These are phyloP conservation scores for Fomitiporia mediterranea DNA, from an alignment of 1,284 basidiomycete genomes.

Conservation along the genomic window DNA sequence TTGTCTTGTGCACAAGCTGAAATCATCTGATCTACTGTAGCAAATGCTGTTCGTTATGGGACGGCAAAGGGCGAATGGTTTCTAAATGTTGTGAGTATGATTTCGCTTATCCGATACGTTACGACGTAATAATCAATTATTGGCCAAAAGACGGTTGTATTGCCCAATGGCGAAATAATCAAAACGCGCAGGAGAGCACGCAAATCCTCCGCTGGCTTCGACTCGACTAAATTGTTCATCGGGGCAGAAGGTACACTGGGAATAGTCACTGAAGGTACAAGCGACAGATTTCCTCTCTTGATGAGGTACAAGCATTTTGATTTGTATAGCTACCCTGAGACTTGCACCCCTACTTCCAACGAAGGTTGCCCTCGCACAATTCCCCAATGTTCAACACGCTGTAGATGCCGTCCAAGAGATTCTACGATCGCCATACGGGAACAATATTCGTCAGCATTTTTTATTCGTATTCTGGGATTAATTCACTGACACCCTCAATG, in stretches of 20 bases:
- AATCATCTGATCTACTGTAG: neutral
- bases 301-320: neutral
- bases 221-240: constrained; percentile 54
- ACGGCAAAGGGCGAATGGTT: constrained; percentile 49
- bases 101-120: neutral
- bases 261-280: constrained; percentile 49
- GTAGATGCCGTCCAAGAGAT: constrained; percentile 41
- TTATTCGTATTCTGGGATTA: neutral
- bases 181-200: constrained; percentile 49
- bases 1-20: neutral
- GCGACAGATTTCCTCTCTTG: constrained; percentile 1
- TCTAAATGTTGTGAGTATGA: constrained; percentile 35
- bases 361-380: constrained; percentile 24
- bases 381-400: constrained; percentile 24
- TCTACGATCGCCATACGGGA: constrained; percentile 35
- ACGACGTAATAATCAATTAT: neutral
- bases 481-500: neutral
- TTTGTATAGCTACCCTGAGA: constrained; percentile 38
- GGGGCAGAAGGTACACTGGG: constrained; percentile 59
- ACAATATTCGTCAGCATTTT: constrained; percentile 12
- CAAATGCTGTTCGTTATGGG: constrained; percentile 55
- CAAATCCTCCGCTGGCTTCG: constrained; percentile 55
- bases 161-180: constrained; percentile 56
- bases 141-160: constrained; percentile 40
- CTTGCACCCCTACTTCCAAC: constrained; percentile 47